phyloP scores from a whole-genome alignment of 2,329 filamentous ascomycete genomes.

The Xylariaceae sp. region DNA sequence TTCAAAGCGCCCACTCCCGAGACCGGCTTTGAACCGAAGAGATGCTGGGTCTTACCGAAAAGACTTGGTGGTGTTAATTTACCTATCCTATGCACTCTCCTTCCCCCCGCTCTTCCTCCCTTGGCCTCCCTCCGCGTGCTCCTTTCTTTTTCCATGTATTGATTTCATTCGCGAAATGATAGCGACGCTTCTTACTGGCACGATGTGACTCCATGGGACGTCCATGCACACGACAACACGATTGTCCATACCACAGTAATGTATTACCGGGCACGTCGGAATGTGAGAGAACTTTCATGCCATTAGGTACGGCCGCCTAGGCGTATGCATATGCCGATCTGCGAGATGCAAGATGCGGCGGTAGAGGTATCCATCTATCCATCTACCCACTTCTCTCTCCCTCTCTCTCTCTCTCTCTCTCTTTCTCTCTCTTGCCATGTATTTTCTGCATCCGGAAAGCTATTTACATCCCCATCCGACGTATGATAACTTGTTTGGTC shows the following conservation, averaged over 20 bases:
- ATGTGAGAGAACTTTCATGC: slow-evolving; percentile 56
- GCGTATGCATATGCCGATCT: slow-evolving; percentile 45
- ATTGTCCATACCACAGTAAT: too few species aligned
- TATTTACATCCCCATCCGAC: slow-evolving; percentile 51
- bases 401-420: too few species aligned
- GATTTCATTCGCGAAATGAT: not conserved
- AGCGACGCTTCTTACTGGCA: not conserved
- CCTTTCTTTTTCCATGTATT: not conserved
- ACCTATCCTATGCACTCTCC: too few species aligned
- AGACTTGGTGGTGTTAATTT: too few species aligned
- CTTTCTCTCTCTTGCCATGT: too few species aligned
- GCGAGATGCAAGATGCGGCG: slow-evolving; percentile 45
- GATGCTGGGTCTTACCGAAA: too few species aligned
- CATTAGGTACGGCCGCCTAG: slow-evolving; percentile 48
- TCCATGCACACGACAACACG: too few species aligned
- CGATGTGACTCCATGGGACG: not conserved
- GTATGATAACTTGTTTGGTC: slow-evolving; percentile 41
- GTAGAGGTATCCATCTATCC: too few species aligned
- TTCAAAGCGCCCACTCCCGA: too few species aligned
- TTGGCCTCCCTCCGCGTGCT: too few species aligned
- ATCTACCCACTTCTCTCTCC: too few species aligned
- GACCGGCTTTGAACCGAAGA: too few species aligned
- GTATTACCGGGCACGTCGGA: slow-evolving; percentile 36
- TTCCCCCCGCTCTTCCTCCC: not conserved
- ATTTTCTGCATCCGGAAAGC: not conserved